These are phyloP conservation scores for Amyloporia xantha DNA, from an alignment of 768 basidiomycete species.

Conservation along the genomic window DNA sequence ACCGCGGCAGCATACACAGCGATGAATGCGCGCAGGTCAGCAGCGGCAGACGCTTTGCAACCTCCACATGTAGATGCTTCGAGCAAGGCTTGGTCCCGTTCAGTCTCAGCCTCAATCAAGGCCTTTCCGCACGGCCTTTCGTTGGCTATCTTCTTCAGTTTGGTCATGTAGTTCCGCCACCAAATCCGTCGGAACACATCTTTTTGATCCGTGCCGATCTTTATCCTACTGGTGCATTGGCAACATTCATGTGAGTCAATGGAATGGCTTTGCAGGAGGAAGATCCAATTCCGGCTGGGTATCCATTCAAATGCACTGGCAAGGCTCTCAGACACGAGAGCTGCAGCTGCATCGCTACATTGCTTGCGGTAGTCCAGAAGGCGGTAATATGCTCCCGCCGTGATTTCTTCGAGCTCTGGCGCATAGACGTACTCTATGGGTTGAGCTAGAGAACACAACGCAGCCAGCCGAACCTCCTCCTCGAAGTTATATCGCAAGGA, in stretches of 20 bases:
- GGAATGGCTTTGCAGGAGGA: background rate
- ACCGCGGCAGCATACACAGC: background rate
- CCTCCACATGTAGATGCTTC: background rate
- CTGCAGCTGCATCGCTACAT: background rate
- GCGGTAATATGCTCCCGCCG: constrained; percentile 34
- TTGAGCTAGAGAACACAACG: background rate
- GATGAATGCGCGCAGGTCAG: background rate
- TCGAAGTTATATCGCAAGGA: background rate
- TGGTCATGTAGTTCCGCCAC: background rate
- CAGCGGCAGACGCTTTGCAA: background rate
- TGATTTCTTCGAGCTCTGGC: constrained; percentile 35
- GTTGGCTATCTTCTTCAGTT: background rate
- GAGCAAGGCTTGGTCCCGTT: background rate
- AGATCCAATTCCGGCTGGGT: background rate
- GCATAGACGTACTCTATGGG: constrained; percentile 16
- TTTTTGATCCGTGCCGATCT: background rate
- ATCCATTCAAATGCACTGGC: background rate
- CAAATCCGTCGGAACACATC: background rate
- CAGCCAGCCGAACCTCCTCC: background rate
- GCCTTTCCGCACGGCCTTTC: background rate
- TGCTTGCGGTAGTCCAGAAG: constrained; percentile 35
- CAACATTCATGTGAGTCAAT: background rate
- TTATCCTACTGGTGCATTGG: background rate
- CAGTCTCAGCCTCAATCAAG: background rate
- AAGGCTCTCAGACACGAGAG: background rate